phyloP scores from a whole-genome alignment of 2,329 filamentous ascomycete species.

The Ophiostoma ulmi region DNA sequence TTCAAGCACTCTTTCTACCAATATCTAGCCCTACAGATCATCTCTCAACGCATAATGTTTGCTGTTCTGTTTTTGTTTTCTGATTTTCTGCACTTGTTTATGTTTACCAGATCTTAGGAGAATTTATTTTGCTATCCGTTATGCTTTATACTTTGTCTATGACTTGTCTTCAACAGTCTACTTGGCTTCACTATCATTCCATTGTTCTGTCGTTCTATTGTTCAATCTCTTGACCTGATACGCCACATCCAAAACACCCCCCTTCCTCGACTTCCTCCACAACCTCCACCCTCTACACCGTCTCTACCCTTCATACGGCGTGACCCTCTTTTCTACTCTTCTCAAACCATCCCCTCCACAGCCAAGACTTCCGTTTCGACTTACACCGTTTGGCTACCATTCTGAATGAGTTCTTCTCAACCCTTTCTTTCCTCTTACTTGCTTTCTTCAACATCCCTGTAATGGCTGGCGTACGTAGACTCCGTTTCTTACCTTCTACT shows the following conservation, averaged over 20 bases:
- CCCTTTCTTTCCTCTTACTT: neutral
- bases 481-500: neutral
- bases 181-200: neutral
- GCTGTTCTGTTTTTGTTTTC: constrained; percentile 15
- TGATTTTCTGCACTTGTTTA: constrained; percentile 13
- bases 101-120: constrained; percentile 13
- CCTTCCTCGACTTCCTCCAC: constrained; percentile 5
- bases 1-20: neutral
- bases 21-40: constrained; percentile 7
- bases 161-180: neutral
- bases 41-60: constrained; percentile 13
- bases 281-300: neutral
- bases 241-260: constrained; percentile 11
- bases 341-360: constrained; percentile 13
- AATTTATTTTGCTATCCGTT: neutral
- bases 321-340: constrained; percentile 7
- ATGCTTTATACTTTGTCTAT: neutral
- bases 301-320: constrained; percentile 1
- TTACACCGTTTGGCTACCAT: constrained; percentile 1
- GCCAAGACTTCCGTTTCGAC: neutral
- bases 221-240: neutral
- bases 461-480: neutral
- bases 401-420: neutral
- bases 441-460: neutral
- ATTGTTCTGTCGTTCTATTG: neutral